Conservation (phyloP, 23 red algal genomes). For the Cyanidiococcus yangmingshanensis region DNA sequence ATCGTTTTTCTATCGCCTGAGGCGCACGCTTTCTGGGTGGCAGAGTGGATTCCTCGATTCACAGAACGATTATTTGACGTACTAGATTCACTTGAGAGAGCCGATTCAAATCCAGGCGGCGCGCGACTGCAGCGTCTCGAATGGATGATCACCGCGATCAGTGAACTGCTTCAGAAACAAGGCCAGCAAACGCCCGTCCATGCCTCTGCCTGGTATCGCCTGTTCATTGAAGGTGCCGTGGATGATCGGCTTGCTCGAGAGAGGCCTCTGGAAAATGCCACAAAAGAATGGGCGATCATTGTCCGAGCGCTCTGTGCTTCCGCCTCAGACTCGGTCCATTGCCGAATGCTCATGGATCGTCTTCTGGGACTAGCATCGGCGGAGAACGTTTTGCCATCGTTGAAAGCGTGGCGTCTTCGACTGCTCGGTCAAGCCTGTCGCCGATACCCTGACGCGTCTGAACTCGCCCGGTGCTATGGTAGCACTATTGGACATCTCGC, state of each 20-base stretch:
- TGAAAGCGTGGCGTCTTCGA: conserved; percentile 50
- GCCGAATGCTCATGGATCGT: background rate
- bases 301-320: background rate
- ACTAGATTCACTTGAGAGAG: background rate
- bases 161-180: background rate
- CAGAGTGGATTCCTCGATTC: background rate
- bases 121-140: background rate
- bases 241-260: background rate
- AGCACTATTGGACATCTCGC: conserved; percentile 24
- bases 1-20: background rate
- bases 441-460: conserved; percentile 29
- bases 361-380: background rate
- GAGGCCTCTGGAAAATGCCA: background rate
- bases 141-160: background rate
- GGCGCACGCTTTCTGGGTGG: background rate
- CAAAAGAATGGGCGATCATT: background rate
- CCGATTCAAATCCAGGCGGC: background rate
- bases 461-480: conserved; percentile 28
- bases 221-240: background rate
- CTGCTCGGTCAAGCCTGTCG: conserved; percentile 85
- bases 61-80: background rate
- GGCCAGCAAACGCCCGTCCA: background rate
- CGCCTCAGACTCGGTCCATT: background rate
- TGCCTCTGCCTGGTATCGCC: background rate
- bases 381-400: background rate